Evolutionary conservation across 805 yeast genomes (phyloP), one percentile per base, ranked within the genome.

Genomic region (Scheffersomyces ergatensis): DNA sequence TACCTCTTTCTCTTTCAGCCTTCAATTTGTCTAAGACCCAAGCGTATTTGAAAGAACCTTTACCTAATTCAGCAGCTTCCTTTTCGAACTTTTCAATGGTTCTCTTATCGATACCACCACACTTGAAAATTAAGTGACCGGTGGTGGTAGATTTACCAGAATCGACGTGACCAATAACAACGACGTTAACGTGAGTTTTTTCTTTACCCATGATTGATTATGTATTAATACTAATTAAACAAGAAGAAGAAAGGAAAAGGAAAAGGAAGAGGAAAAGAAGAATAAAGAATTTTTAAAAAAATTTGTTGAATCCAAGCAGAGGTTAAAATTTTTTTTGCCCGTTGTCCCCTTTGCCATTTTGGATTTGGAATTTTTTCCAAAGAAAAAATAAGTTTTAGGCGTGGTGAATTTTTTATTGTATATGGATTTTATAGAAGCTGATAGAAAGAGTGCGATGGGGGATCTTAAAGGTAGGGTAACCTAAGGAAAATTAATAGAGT

Each of bases 91-190:
- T 89, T 83, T 89, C 96, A 70, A 89, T 88, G 72, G 96, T 89
- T 82, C 96, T 86, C 87, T 89, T 89, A 80, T 89, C 97, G 65
- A 87, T 88, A 85, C 93, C 97, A 86, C 97, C 97, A 82, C 96
- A 89, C 92, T 90, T 89, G 95, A 74, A 90, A 71, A 90, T 90
- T 79, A 90, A 86, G 85, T 90, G 97, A 78, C 97, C 97, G 74
- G 97, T 90, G 77, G 97, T 90, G 72, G 97, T 90, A 55, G 97
- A 90, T 44, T 57, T 62, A 66, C 73, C 72, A 66, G 97, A 90
- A 80, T 92, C 98, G 97, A 93, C 98, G 96, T 92, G 98, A 78
- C 98, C 99, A 77, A 92, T 92, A 73, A 92, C 98, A 77, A 92
- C 98, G 80, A 92, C 95, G 96, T 92, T 93, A 82, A 92, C 88